Conservation (phyloP, 345 rosid genomes). For the Boechera retrofracta region DNA sequence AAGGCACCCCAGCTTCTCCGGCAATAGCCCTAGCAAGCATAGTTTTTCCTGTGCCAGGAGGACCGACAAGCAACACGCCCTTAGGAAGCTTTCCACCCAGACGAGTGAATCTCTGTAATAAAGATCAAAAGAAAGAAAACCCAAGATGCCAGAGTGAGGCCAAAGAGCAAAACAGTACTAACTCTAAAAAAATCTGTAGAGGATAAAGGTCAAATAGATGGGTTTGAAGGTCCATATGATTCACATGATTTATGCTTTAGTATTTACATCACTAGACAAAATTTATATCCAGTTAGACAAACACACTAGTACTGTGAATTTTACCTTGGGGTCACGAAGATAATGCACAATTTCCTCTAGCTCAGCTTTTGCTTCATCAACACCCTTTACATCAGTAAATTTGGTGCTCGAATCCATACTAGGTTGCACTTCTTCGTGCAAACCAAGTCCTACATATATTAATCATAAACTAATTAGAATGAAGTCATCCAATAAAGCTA, state of each 20-base stretch:
- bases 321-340: constrained; percentile 96
- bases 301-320: neutral
- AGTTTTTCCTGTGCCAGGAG: constrained; percentile 98
- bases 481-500: constrained; percentile 8
- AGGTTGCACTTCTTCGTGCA: constrained; percentile 95
- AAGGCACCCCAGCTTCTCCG: constrained; percentile 99
- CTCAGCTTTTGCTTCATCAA: constrained; percentile 98
- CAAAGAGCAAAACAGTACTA: neutral
- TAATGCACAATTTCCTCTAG: constrained; percentile 96
- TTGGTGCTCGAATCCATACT: constrained; percentile 91
- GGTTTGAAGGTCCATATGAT: neutral
- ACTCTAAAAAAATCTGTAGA: neutral
- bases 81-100: constrained; percentile 98
- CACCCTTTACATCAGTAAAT: constrained; percentile 92
- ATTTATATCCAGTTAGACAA: neutral
- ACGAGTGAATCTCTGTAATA: constrained; percentile 90
- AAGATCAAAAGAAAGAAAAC: constrained; percentile 14
- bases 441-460: constrained; percentile 68
- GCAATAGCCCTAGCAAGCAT: constrained; percentile 99
- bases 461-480: neutral
- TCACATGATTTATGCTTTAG: neutral
- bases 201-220: neutral
- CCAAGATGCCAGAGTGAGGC: neutral
- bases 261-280: neutral
- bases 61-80: constrained; percentile 96